phyloP scores from a whole-genome alignment of 441 rosid genomes.

The Metrosideros polymorpha region DNA sequence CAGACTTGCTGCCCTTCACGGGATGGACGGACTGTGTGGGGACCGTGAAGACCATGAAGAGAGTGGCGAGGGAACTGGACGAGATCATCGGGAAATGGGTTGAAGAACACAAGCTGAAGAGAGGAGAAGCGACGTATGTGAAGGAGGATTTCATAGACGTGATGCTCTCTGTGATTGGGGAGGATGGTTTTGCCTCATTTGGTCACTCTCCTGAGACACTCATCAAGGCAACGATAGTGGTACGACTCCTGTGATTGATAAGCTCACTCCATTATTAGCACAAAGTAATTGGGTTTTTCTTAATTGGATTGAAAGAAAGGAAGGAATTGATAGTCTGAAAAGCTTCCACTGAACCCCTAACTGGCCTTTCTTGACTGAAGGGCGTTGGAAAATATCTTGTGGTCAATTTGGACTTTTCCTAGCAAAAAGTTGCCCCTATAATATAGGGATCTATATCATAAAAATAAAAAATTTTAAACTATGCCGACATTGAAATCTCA shows the following conservation, averaged over 20 bases:
- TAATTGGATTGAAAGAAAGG: too few species aligned
- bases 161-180: background rate
- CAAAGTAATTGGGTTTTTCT: background rate
- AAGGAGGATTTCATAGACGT: slow-evolving; percentile 3
- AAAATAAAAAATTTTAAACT: background rate
- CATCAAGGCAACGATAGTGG: background rate
- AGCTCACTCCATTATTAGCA: background rate
- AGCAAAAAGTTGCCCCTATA: background rate
- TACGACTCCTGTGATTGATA: background rate
- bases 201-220: background rate
- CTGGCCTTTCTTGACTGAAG: background rate
- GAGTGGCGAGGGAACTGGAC: background rate
- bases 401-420: background rate
- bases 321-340: too few species aligned
- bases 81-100: background rate
- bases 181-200: background rate
- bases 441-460: background rate
- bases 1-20: background rate
- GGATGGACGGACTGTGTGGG: slow-evolving; percentile 1
- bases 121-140: background rate
- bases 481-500: background rate
- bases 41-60: slow-evolving; percentile 1
- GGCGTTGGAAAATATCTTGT: background rate
- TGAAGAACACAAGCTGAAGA: background rate
- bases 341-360: too few species aligned